Evolutionary conservation across 2,329 filamentous ascomycete genomes (phyloP).

Genomic region (Amauroascus verrucosus): DNA sequence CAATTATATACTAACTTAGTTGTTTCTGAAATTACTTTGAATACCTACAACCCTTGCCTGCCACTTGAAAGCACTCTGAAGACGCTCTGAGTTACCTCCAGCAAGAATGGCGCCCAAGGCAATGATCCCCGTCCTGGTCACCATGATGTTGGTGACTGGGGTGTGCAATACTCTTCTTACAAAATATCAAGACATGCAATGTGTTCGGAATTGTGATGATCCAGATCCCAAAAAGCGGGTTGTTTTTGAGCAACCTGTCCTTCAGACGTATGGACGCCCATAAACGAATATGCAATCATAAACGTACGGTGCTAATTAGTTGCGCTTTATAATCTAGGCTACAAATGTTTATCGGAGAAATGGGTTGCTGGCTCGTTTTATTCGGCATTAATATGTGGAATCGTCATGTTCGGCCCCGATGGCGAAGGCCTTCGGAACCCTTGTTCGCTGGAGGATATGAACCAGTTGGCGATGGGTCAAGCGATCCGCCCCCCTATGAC

Average conservation of each 20-base stretch:
- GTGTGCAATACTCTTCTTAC: conserved; percentile 95
- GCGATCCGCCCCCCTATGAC: conserved; percentile 25
- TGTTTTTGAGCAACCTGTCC: conserved; percentile 85
- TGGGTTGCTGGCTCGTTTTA: conserved; percentile 90
- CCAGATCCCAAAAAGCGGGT: conserved; percentile 54
- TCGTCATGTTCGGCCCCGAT: conserved; percentile 39
- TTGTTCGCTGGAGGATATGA: conserved; percentile 52
- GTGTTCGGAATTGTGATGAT: conserved; percentile 76
- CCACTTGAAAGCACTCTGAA: neutral
- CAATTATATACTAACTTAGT: neutral
- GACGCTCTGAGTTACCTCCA: neutral
- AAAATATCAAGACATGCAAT: conserved; percentile 99
- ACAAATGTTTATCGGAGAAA: conserved; percentile 97
- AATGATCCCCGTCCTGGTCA: conserved; percentile 73
- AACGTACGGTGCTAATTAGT: conserved; percentile 11
- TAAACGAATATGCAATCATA: neutral
- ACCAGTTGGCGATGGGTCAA: conserved; percentile 46
- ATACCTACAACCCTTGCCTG: neutral
- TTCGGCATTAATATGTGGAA: conserved; percentile 57
- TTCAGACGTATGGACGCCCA: conserved; percentile 58
- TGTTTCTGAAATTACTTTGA: neutral
- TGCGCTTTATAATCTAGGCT: conserved; percentile 34
- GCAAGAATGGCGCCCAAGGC: conserved; percentile 57
- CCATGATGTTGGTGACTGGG: conserved; percentile 92
- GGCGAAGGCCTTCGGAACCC: conserved; percentile 30